Base-by-base conservation (phyloP, 75 land plant genomes). In the Gnetum montanum region DNA sequence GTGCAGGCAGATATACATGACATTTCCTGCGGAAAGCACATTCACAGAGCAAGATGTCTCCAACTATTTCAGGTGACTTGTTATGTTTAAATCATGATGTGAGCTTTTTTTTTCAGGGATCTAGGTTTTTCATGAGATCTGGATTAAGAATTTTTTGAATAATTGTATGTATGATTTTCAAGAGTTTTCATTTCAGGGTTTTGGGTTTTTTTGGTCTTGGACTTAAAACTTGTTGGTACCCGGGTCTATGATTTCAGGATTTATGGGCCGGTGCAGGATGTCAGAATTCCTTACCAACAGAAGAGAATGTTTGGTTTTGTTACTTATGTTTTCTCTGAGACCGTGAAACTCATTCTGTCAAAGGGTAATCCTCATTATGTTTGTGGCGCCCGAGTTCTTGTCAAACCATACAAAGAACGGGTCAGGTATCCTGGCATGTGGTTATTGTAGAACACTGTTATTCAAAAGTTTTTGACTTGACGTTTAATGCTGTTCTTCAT, bases 291-390 rank as follows among this genome's bases (percentile, higher is more conserved):
- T 0, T 80, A 79, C 41, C 96, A 90, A 61, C 88, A 95, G 67
- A 90, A 86, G 70, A 60, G 99, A 23, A 95, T 90, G 96, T 95
- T 86, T 72, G 99, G 99, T 3, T 95, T 95, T 74, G 99, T 95
- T 10, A 95, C 96, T 31, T 95, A 88, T 66, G 53, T 66, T 19
- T 76, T 70, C 63, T 45, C 88, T 16, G 96, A 90, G 43, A 95
- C 96, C 23, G 99, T 86, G 31, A 85, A 69, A 44, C 37, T 69
- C 33, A 81, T 95, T 52, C 66, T 95, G 57, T 52, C 79, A 1
- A 81, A 83, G 61, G 43, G 95, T 15, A 86, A 81, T 63, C 96
- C 96, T 6, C 99, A 95, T 63, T 83, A 62, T 63, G 76, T 95
- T 4, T 83, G 88, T 65, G 99, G 92, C 24, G 82, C 99, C 52